A percentile compares a stretch with the other conserved stretches of the same genome.
Conservation (phyloP, 176 grass and related monocot genomes). For the Triticum timopheevii region DNA sequence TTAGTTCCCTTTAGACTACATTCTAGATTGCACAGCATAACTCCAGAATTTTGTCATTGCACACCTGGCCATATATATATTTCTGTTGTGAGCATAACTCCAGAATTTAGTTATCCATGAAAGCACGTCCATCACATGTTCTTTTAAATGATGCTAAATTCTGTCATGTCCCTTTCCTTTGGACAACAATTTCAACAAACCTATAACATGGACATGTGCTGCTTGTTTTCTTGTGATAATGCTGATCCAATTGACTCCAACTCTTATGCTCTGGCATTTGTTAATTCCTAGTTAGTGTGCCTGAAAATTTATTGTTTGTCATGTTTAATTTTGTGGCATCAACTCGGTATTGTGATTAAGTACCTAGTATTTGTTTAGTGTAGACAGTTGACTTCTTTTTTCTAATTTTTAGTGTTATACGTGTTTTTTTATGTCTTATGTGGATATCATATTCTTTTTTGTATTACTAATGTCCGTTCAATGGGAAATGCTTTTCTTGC, state of each 20-base stretch:
- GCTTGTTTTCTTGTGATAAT: constrained; percentile 1
- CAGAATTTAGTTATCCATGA: background rate
- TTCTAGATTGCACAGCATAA: background rate
- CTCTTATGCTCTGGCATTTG: background rate
- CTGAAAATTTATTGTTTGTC: background rate
- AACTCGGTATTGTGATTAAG: background rate
- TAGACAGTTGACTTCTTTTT: background rate
- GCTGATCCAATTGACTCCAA: background rate
- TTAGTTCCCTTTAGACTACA: background rate
- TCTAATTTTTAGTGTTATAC: background rate
- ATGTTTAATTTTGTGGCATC: background rate
- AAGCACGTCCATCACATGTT: constrained; percentile 23
- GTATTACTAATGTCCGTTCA: no score
- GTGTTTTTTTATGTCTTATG: no score
- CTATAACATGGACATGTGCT: background rate
- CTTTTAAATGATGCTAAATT: background rate
- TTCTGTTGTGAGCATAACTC: background rate
- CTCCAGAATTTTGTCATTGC: background rate
- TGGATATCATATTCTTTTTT: no score
- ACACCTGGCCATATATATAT: background rate
- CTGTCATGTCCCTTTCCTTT: background rate
- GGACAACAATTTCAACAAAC: background rate
- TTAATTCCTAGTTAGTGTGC: background rate
- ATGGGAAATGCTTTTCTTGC: no score
- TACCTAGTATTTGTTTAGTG: no score